These are phyloP conservation scores for Serendipita sp. DNA, from an alignment of 768 basidiomycete genomes.

Conservation along the genomic window DNA sequence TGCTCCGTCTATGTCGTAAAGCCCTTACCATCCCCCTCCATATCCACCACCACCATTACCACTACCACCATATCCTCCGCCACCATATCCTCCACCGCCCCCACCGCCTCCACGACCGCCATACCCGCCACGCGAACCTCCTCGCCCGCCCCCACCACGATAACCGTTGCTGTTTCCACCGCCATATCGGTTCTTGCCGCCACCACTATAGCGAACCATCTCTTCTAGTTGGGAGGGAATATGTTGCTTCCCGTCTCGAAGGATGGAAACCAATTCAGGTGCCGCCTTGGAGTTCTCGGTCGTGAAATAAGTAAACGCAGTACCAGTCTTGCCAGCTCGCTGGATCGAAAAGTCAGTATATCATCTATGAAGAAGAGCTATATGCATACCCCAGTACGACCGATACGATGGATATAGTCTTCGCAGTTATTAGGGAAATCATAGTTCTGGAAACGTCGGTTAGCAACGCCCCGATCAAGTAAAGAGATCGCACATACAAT, in stretches of 20 bases:
- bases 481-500: slow-evolving; percentile 43
- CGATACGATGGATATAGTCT: slow-evolving; percentile 98
- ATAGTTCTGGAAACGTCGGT: slow-evolving; percentile 48
- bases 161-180: neutral
- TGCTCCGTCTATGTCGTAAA: neutral
- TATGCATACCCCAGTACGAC: slow-evolving; percentile 71
- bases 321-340: slow-evolving; percentile 86
- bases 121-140: neutral
- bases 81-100: neutral
- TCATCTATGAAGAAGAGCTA: neutral
- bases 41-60: too few relatives aligned
- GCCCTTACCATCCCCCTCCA: neutral
- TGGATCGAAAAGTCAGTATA: slow-evolving; percentile 19
- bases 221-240: slow-evolving; percentile 85
- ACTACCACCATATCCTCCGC: neutral
- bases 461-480: neutral
- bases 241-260: slow-evolving; percentile 71
- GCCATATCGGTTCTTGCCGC: slow-evolving; percentile 32
- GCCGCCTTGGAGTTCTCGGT: slow-evolving; percentile 92
- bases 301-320: slow-evolving; percentile 91
- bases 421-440: slow-evolving; percentile 98
- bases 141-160: neutral
- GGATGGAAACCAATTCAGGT: slow-evolving; percentile 73
- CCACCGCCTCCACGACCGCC: neutral
- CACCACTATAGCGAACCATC: slow-evolving; percentile 77